phyloP scores from a whole-genome alignment of 805 yeast species.

The Dipodascopsis tothii region DNA sequence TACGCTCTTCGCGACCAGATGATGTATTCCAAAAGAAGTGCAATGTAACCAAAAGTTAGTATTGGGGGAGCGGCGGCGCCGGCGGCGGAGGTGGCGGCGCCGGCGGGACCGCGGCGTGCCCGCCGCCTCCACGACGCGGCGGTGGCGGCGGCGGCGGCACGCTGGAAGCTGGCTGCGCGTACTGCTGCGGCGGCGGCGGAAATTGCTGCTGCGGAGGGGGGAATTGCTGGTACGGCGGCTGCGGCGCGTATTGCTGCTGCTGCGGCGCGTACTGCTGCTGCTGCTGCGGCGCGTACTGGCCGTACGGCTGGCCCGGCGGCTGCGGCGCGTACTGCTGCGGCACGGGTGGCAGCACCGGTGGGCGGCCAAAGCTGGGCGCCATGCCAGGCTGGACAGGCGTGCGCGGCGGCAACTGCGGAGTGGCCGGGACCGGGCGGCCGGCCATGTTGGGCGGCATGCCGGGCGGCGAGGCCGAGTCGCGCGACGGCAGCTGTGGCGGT shows the following conservation, averaged over 20 bases:
- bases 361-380: slow-evolving; percentile 11
- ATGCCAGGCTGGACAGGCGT: slow-evolving; percentile 21
- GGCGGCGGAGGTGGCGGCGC: slow-evolving; percentile 2
- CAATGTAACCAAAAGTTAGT: no score
- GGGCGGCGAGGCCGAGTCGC: neutral
- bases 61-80: slow-evolving; percentile 16
- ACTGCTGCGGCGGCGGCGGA: neutral
- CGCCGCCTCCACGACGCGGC: neutral
- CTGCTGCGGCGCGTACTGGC: no score
- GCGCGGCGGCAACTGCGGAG: slow-evolving; percentile 29
- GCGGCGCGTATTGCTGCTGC: neutral
- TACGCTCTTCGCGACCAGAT: no score
- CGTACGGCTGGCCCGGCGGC: neutral
- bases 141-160: neutral
- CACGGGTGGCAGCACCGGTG: neutral
- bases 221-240: neutral
- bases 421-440: slow-evolving; percentile 14
- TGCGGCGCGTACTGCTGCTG: neutral
- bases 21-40: no score
- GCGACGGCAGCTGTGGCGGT: slow-evolving; percentile 16
- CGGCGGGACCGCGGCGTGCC: neutral
- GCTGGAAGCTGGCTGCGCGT: neutral
- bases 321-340: neutral
- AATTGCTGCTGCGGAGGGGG: neutral
- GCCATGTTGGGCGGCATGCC: slow-evolving; percentile 11